Evolutionary conservation across 2,329 filamentous ascomycete species (phyloP), one percentile per base, ranked within the genome.

Genomic region (Berkeleyomyces rouxiae): DNA sequence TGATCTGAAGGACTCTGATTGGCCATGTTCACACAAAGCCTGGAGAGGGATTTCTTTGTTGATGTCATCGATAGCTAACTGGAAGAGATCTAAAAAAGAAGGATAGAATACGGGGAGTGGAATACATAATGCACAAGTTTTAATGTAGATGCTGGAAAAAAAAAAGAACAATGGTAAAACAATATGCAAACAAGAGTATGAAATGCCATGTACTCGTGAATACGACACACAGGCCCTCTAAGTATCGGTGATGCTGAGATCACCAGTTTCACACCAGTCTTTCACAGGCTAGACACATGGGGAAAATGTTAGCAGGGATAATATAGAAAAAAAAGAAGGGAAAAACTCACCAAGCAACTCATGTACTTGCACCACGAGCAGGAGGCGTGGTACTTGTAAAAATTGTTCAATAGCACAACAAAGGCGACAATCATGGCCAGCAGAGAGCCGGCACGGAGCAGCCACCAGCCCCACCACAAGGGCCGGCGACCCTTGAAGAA

Each of bases 391-490:
- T 86, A 85, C 66, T 82, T 82, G 74, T 97, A 97, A 72, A 99
- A 99, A 75, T 96, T 93, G 71, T 90, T 84, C 65, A 97, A 73
- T 61, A 99, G 77, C 53, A 96, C 75, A 65, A 96, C 87, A 71
- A 97, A 96, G 1, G 86, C 86, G 47, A 95, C 80, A 43, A 96
- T 78, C 42, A 91, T 87, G n/a, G 84, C 80, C 6, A 96, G 80
- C 60, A 99, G 76, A 33, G 87, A 85, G 0, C 81, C 89, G 0
- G 82, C 88, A 16, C 93, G 82, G 37, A 97, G 79, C 31, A 96
- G 74, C 92, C 92, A 97, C 93, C 93, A 99, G 4, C 77, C 87
- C 93, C 93, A 99, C 93, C 93, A 99, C 6, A 96, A 78, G 31
- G 88, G 87, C 72, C 95, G 96, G 16, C 93, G 82, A 23, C 89